A percentile compares a stretch with the other conserved stretches of the same genome.
Conservation (phyloP, 306 rosid genomes). For the Coriaria nepalensis region DNA sequence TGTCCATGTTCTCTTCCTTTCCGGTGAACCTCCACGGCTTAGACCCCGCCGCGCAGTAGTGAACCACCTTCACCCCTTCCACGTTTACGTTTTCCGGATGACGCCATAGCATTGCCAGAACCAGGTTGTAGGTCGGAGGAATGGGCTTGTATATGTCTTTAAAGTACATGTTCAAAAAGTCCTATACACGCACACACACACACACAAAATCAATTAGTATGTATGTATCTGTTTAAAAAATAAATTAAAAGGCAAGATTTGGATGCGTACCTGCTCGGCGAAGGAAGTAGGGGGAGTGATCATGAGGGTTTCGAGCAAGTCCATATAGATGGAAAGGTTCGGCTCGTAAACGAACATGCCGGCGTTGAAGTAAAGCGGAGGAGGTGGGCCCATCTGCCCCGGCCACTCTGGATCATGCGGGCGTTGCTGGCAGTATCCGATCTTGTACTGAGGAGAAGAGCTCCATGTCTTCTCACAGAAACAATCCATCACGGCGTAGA, state of each 20-base stretch:
- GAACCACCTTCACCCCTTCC: constrained; percentile 29
- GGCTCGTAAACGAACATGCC: constrained; percentile 37
- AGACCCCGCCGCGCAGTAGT: constrained; percentile 41
- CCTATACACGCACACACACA: constrained; percentile 15
- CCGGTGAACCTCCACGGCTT: constrained; percentile 53
- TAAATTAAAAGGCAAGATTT: background rate
- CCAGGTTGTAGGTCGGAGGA: constrained; percentile 30
- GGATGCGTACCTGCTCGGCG: constrained; percentile 32
- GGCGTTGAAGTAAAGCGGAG: constrained; percentile 38
- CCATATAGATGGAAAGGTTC: constrained; percentile 12
- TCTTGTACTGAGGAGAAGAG: constrained; percentile 22
- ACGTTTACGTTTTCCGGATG: constrained; percentile 39
- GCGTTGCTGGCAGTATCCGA: constrained; percentile 47
- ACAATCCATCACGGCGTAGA: constrained; percentile 44
- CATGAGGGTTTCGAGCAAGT: constrained; percentile 22
- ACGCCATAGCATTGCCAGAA: constrained; percentile 38
- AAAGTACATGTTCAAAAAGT: constrained; percentile 35
- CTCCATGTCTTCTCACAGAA: constrained; percentile 44
- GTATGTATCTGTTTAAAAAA: background rate
- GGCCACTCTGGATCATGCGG: constrained; percentile 34
- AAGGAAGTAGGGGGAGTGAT: constrained; percentile 23
- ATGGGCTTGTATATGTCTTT: constrained; percentile 30
- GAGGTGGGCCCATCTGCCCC: constrained; percentile 22
- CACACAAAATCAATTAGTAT: background rate
- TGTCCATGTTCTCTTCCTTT: constrained; percentile 28